Percentiles rank a stretch among this genome's conserved stretches.
phyloP scores from a whole-genome alignment of 2,329 filamentous ascomycete genomes.

The Cryphonectria japonica region DNA sequence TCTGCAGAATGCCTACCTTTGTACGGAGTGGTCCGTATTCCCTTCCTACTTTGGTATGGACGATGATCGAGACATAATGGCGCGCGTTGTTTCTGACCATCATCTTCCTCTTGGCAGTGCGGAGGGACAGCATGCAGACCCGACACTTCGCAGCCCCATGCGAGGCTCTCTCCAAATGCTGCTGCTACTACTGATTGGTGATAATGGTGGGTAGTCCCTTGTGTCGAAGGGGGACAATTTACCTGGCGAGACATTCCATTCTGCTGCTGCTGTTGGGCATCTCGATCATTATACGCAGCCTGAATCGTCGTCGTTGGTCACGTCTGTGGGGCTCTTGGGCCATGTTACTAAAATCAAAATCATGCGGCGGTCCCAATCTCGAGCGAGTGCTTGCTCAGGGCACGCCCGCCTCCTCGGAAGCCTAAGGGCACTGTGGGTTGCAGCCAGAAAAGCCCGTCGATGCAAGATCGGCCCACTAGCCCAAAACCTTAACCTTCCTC shows the following conservation, averaged over 20 bases:
- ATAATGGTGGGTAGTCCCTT: background rate
- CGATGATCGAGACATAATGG: background rate
- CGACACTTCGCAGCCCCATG: background rate
- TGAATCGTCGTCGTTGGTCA: background rate
- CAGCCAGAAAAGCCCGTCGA: slow-evolving; percentile 2
- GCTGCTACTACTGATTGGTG: background rate
- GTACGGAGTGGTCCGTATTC: background rate
- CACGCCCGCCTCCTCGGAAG: background rate
- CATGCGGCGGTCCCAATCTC: background rate
- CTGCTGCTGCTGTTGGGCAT: background rate
- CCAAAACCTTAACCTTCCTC: slow-evolving; percentile 7
- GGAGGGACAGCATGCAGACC: background rate
- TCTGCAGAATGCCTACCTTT: background rate
- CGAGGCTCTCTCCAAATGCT: background rate
- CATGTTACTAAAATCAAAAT: background rate
- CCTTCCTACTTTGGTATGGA: slow-evolving; percentile 4
- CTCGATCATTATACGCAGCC: background rate
- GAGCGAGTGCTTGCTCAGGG: background rate
- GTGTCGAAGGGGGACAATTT: background rate
- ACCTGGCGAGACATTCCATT: background rate
- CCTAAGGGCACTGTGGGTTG: background rate
- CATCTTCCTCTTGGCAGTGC: background rate
- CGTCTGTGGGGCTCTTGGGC: no score
- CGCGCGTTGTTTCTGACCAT: background rate
- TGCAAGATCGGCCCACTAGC: slow-evolving; percentile 10